Evolutionary conservation across 192 early-diverging fungal species (phyloP).

Genomic region (Spizellomyces sp.): DNA sequence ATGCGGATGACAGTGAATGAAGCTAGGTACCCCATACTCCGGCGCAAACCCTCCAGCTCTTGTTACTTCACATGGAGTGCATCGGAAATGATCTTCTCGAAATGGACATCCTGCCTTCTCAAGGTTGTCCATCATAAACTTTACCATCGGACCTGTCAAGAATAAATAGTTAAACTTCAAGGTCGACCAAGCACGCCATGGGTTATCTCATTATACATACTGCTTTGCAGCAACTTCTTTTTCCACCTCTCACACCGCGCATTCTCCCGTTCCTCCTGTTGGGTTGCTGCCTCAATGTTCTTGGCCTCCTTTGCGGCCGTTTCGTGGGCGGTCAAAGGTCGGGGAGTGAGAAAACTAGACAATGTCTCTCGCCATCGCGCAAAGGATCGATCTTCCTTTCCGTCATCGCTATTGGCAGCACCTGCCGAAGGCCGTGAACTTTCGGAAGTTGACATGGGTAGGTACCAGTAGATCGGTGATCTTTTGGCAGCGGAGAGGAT

Average conservation of each 20-base stretch:
- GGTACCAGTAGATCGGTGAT: too few relatives aligned
- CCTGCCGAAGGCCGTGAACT: too few relatives aligned
- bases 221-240: slow-evolving; percentile 68
- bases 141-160: slow-evolving; percentile 71
- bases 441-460: too few relatives aligned
- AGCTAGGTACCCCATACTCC: slow-evolving; percentile 54
- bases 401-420: too few relatives aligned
- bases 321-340: not conserved
- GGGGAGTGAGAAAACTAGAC: too few relatives aligned
- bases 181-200: too few relatives aligned
- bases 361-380: too few relatives aligned
- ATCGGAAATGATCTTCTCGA: slow-evolving; percentile 66
- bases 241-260: slow-evolving; percentile 74
- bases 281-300: slow-evolving; percentile 5
- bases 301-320: not conserved
- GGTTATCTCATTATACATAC: slow-evolving; percentile 9
- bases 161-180: too few relatives aligned
- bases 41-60: slow-evolving; percentile 88
- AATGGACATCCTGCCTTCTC: slow-evolving; percentile 67
- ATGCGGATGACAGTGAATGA: not conserved
- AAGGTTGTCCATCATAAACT: slow-evolving; percentile 84
- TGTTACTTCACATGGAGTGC: slow-evolving; percentile 79
- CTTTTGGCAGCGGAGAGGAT: too few relatives aligned
- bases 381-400: too few relatives aligned
- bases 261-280: slow-evolving; percentile 36